Percentiles rank a stretch among this genome's conserved stretches.
These are phyloP conservation scores for Nannochloropsis gaditana DNA, from an alignment of 108 stramenopile species.

Conservation along the genomic window DNA sequence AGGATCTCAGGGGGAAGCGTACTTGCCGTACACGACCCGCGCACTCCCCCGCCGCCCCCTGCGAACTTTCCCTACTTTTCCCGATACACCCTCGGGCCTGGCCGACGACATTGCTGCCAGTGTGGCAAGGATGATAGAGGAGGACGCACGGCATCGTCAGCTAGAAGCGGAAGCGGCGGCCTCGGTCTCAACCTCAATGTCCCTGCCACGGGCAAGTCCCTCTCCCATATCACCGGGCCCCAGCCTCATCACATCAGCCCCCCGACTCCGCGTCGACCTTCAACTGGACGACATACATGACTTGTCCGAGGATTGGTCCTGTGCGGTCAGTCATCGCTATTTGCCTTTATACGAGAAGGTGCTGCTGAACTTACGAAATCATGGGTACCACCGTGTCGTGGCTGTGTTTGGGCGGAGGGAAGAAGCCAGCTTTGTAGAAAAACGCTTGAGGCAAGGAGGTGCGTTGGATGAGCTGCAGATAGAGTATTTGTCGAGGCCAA, in stretches of 20 bases:
- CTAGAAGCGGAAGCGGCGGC: not conserved
- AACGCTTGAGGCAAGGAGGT: constrained; percentile 13
- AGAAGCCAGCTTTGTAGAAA: not conserved
- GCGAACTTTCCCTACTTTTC: not conserved
- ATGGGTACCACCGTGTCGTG: constrained; percentile 6
- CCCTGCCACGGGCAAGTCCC: not conserved
- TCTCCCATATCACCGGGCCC: not conserved
- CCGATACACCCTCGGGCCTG: not conserved
- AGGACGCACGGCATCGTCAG: not conserved
- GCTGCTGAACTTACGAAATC: not conserved
- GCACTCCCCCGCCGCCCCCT: not conserved
- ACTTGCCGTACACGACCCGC: not conserved
- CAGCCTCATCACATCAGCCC: not conserved
- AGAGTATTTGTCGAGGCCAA: not conserved
- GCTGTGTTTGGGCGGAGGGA: not conserved
- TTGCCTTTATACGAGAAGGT: constrained; percentile 18
- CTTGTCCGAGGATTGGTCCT: not conserved
- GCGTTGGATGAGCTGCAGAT: not conserved
- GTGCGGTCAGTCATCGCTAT: not conserved
- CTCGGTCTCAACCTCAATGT: not conserved
- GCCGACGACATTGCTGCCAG: not conserved
- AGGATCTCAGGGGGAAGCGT: not conserved
- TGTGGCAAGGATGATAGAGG: not conserved
- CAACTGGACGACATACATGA: not conserved
- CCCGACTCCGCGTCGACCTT: not conserved